phyloP scores from a whole-genome alignment of 1,139 yeast species.

The Kazachstania sp. region DNA sequence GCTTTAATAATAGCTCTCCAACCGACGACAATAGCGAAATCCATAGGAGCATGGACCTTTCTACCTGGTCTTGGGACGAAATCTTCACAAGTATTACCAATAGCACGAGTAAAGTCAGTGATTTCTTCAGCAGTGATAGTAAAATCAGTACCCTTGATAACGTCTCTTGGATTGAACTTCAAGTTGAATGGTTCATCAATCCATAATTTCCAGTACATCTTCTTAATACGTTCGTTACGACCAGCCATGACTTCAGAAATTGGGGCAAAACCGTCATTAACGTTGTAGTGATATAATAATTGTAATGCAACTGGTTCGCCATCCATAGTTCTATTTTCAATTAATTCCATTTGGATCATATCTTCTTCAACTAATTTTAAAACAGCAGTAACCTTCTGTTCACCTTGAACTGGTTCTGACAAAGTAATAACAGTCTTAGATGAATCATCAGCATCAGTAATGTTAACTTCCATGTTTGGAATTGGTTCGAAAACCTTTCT shows the following conservation, averaged over 20 bases:
- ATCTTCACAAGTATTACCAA: slow-evolving; percentile 95
- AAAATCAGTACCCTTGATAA: slow-evolving; percentile 55
- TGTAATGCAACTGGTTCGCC: slow-evolving; percentile 64
- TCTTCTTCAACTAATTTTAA: slow-evolving; percentile 42
- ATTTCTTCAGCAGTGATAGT: slow-evolving; percentile 69
- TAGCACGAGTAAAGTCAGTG: slow-evolving; percentile 91
- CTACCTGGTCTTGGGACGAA: slow-evolving; percentile 85
- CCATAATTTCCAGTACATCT: slow-evolving; percentile 97
- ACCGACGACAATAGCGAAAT: slow-evolving; percentile 95
- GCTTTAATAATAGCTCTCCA: slow-evolving; percentile 98
- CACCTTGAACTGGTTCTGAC: slow-evolving; percentile 66
- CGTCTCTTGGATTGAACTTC: slow-evolving; percentile 59
- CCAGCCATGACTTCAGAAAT: slow-evolving; percentile 82
- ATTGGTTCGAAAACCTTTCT: slow-evolving; percentile 75
- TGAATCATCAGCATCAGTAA: slow-evolving; percentile 43
- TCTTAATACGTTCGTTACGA: slow-evolving; percentile 87
- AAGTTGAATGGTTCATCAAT: slow-evolving; percentile 64
- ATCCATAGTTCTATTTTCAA: slow-evolving; percentile 85
- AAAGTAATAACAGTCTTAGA: slow-evolving; percentile 55
- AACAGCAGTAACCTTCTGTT: slow-evolving; percentile 58
- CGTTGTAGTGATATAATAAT: slow-evolving; percentile 69
- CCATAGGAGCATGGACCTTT: slow-evolving; percentile 92
- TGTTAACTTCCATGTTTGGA: slow-evolving; percentile 46
- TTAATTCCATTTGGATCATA: slow-evolving; percentile 57
- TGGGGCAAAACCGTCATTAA: slow-evolving; percentile 90